Base-by-base conservation (phyloP, 2,329 filamentous ascomycete genomes). In the Penicillium sp. region DNA sequence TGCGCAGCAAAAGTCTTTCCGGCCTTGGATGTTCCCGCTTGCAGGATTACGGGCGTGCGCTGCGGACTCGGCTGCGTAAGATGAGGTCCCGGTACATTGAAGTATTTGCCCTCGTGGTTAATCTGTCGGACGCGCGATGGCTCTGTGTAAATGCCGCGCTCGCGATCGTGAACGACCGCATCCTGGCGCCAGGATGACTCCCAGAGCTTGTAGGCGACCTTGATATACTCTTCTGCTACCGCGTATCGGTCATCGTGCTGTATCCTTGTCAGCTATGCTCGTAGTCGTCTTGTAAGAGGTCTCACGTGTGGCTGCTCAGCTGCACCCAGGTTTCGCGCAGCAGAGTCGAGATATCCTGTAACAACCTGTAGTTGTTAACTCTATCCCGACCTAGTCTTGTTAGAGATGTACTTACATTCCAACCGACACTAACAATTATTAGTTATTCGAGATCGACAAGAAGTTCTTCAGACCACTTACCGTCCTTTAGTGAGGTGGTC, bases 401-500 rank as follows among this genome's bases (percentile, higher is more conserved):
- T n/a, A 24, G 14, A 3, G 7, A 1, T 18, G 11, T 16, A 57
- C 76, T 61, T 52, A 80, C 77, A 61, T 81, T 82, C 80, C 81
- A 83, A 22, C 79, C 81, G 3, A 84, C 58, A 25, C 79, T 80
- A 16, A 13, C 18, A 2, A 9, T 27, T 27, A n/a, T 27, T 42
- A 6, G 25, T 53, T 24, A 56, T 16, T 31, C 6, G 8, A 6
- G 24, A 41, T 16, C 9, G 1, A 40, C 5, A 10, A n/a, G 3
- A 13, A 10, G 6, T 11, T 3, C 5, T 2, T 28, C 5, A 1
- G n/a, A 11, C 2, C 4, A 67, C 74, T 31, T 65, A 66, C 69
- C 85, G 75, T n/a, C 85, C 84, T 43, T 81, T 81, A 0, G 83
- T 83, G 9, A 88, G 69, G 64, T 88, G 86, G 61, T 89, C 86